Base-by-base conservation (phyloP, 805 yeast genomes). In the Kluyveromyces dobzhanskii region DNA sequence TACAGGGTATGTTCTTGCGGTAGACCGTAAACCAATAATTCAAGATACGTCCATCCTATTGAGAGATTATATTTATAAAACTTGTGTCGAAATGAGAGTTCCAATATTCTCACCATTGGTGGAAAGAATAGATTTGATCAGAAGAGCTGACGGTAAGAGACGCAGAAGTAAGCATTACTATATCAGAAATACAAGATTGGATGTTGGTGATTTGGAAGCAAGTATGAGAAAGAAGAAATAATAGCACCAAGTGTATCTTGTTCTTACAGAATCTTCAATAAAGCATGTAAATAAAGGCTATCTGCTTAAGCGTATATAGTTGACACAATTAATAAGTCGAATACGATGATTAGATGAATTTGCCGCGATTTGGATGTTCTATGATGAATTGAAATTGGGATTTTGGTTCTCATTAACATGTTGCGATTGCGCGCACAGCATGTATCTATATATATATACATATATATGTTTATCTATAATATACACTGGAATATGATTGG, bases 81-180 rank as follows among this genome's bases (percentile, higher is more conserved):
- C 85, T n/a, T 94, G 94, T 41, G 90, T 85, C 36, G 97, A 90
- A 55, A 65, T 80, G 45, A 70, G 90, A 45, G 75, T 87, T 35
- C 88, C 90, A 21, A 63, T 90, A 18, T 90, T 71, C 67, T 82
- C 81, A 45, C 96, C 97, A 6, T 68, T 76, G 39, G 71, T 92
- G 40, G 74, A 78, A 45, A 75, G 80, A 60, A 70, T 90, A 38
- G 97, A 88, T 62, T 61, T 87, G 29, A 61, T 90, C 45, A 73
- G 83, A 61, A 80, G 80, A 61, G 61, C 65, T 46, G 75, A 73
- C 54, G 79, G 85, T 62, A 46, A 47, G 28, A 76, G 82, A 69
- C 69, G 72, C 45, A 78, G 95, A 74, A 76, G 78, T 64, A 90
- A 85, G 70, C 90, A 86, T 52, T 88, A 81, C 71, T 92, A 85